A percentile compares a stretch with the other conserved stretches of the same genome.
These are phyloP conservation scores for Fomitopsis pinicola DNA, from an alignment of 1,284 basidiomycete genomes.

Conservation along the genomic window DNA sequence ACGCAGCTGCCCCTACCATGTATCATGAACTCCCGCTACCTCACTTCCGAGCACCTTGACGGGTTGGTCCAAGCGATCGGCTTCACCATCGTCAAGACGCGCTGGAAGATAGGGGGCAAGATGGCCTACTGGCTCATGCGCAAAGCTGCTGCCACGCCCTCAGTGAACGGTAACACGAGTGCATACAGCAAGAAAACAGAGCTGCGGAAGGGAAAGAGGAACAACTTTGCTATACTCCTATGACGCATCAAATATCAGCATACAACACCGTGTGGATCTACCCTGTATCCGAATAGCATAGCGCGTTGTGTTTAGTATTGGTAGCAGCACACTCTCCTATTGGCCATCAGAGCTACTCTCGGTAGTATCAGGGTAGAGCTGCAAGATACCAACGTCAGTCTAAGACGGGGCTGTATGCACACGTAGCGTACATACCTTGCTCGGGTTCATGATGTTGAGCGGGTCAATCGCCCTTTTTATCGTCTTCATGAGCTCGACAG, in stretches of 20 bases:
- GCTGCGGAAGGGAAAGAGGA: slow-evolving; percentile 63
- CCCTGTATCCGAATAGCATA: background rate
- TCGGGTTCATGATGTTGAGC: slow-evolving; percentile 75
- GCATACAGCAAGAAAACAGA: slow-evolving; percentile 54
- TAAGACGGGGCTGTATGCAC: background rate
- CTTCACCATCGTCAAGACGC: slow-evolving; percentile 54
- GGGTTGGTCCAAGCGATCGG: slow-evolving; percentile 61
- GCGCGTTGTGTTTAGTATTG: background rate
- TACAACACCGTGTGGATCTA: background rate
- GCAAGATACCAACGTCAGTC: background rate
- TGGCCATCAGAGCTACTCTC: background rate
- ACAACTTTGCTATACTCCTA: slow-evolving; percentile 73
- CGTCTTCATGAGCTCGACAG: slow-evolving; percentile 76
- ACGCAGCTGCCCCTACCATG: slow-evolving; percentile 76
- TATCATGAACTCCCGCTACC: slow-evolving; percentile 78
- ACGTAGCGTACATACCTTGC: slow-evolving; percentile 48
- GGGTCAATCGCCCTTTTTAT: slow-evolving; percentile 78
- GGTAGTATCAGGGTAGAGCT: slow-evolving; percentile 15
- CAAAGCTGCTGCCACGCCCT: slow-evolving; percentile 29
- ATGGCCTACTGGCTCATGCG: slow-evolving; percentile 75
- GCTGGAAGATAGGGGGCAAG: slow-evolving; percentile 65
- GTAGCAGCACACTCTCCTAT: background rate
- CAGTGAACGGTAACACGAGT: slow-evolving; percentile 11
- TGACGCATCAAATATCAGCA: slow-evolving; percentile 4
- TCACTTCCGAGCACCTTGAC: slow-evolving; percentile 55